Evolutionary conservation across 164 flowering plant species (phyloP), one percentile per base, ranked within the genome.

Genomic region (Magnolia officinalis): DNA sequence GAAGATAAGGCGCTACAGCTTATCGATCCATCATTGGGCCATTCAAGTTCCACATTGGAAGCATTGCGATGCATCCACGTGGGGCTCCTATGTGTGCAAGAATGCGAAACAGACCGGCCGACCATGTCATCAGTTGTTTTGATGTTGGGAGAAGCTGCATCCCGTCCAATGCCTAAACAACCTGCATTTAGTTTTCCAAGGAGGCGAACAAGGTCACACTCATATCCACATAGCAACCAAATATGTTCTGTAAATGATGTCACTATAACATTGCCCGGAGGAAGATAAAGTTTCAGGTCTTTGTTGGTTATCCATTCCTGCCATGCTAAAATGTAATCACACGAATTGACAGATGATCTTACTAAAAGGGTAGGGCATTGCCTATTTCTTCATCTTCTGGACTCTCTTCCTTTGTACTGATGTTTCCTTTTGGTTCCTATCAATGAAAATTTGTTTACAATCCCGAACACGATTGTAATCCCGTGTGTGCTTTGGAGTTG

Each of bases 11-110:
- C 8, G 13, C 20, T 65, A 13, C 26, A 65, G 68, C 26, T 65
- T 23, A 21, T 65, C 7, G 68, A 65, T 65, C 68, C 68, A 11
- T 65, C 68, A 11, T 6, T 65, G 20, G 68, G 13, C 68, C 2
- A 65, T 65, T 65, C 68, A 20, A 20, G 13, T 21, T 5, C 23
- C 11, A 13, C 11, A 65, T 2, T 10, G 8, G 26, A 65, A 65
- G 26, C 7, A 20, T 19, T 21, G 26, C 20, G 23, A 65, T 65
- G 68, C 23, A 65, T 65, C 10, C 68, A 65, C 21, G 10, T 65
- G 23, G 68, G 68, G 68, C 68, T 65, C 68, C 23, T 65, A 26
- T 65, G 68, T n/a, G 68, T 65, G 11, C 68, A 65, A 21, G 68
- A 65, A 20, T 2, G 23, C 24, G 24, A 23, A 6, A 21, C 4